Percentiles rank a stretch among this genome's conserved stretches.
Evolutionary conservation across 1,139 yeast species (phyloP).

Genomic region (Kazachstania sp.): DNA sequence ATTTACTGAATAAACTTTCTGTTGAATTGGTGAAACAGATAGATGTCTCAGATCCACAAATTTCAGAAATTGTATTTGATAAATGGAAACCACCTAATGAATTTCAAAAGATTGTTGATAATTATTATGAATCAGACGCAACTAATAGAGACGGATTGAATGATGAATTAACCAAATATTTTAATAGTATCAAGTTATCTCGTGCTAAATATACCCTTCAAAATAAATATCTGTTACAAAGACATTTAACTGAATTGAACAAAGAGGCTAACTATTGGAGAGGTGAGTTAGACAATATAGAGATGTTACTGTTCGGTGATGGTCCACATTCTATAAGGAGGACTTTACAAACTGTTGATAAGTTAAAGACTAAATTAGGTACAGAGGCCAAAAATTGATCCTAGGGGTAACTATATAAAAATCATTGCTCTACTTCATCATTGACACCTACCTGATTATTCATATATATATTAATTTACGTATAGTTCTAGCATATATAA

Average conservation of each 20-base stretch:
- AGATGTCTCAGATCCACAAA: conserved; percentile 17
- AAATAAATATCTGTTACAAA: conserved; percentile 24
- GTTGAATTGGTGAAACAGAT: conserved; percentile 23
- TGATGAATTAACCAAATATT: conserved; percentile 15
- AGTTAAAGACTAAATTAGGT: conserved; percentile 4
- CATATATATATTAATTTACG: background rate
- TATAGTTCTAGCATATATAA: background rate
- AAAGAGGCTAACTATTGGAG: conserved; percentile 28
- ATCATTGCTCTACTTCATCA: background rate
- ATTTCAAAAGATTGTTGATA: conserved; percentile 17
- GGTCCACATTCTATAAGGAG: conserved; percentile 23
- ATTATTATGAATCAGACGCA: conserved; percentile 12
- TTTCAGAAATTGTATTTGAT: conserved; percentile 15
- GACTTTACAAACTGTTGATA: conserved; percentile 15
- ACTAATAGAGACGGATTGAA: conserved; percentile 4
- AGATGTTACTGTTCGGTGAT: conserved; percentile 28
- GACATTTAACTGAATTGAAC: conserved; percentile 15
- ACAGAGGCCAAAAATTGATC: background rate
- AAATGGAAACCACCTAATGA: conserved; percentile 21
- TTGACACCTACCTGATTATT: background rate
- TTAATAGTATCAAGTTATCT: conserved; percentile 25
- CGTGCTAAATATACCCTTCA: conserved; percentile 27
- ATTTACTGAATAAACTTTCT: conserved; percentile 22
- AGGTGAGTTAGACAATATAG: conserved; percentile 26
- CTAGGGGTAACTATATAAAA: background rate